phyloP scores from a whole-genome alignment of 2,329 filamentous ascomycete genomes.

The Fusarium sp. region DNA sequence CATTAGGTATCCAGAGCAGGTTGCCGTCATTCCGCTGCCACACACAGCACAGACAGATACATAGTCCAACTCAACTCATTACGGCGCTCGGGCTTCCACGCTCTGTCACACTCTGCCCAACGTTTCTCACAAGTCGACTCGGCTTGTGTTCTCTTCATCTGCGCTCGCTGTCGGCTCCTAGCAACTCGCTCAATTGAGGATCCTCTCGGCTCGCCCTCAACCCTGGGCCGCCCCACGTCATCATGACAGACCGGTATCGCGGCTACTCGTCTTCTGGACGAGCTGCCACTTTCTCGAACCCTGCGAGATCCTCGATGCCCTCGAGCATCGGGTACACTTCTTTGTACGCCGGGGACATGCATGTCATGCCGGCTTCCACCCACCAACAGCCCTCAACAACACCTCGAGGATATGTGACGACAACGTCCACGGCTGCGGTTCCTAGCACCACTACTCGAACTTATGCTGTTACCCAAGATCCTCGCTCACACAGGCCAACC shows the following conservation, averaged over 20 bases:
- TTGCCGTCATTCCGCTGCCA: slow-evolving; percentile 41
- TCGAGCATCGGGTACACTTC: slow-evolving; percentile 63
- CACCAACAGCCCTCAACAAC: slow-evolving; percentile 48
- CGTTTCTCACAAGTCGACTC: slow-evolving; percentile 29
- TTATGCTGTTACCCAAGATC: slow-evolving; percentile 68
- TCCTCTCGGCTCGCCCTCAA: slow-evolving; percentile 6
- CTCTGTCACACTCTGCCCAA: slow-evolving; percentile 32
- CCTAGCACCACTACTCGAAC: slow-evolving; percentile 63
- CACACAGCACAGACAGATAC: slow-evolving; percentile 3
- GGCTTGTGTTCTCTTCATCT: slow-evolving; percentile 11
- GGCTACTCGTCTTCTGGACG: slow-evolving; percentile 56
- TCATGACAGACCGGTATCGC: slow-evolving; percentile 63
- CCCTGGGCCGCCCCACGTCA: slow-evolving; percentile 37
- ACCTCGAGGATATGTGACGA: slow-evolving; percentile 50
- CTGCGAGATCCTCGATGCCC: slow-evolving; percentile 67
- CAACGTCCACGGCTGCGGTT: slow-evolving; percentile 51
- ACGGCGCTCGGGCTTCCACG: slow-evolving; percentile 28
- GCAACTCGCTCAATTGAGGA: slow-evolving; percentile 23
- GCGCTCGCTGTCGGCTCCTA: slow-evolving; percentile 11
- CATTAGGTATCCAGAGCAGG: slow-evolving; percentile 14
- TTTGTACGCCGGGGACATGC: slow-evolving; percentile 65
- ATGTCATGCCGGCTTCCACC: slow-evolving; percentile 61
- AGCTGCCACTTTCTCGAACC: slow-evolving; percentile 60
- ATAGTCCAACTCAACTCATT: slow-evolving; percentile 24
- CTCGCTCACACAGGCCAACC: slow-evolving; percentile 60